Conservation (phyloP, 352 stramenopile species). For the Chrysophaeum taylorii region DNA sequence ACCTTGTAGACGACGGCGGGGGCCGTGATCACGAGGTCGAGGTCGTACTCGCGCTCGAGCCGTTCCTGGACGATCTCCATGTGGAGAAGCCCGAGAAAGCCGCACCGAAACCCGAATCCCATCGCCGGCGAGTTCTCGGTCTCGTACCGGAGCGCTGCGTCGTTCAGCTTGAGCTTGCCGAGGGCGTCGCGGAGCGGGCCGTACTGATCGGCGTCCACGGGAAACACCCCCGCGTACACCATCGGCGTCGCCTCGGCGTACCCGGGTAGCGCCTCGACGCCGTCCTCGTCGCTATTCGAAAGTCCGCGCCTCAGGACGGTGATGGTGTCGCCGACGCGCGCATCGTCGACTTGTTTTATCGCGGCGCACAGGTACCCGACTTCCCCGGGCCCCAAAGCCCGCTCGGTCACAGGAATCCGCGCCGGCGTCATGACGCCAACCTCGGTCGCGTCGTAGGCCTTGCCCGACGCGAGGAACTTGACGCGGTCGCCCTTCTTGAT, state of each 20-base stretch:
- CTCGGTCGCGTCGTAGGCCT: slow-evolving; percentile 57
- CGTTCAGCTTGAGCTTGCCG: slow-evolving; percentile 94
- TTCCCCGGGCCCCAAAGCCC: slow-evolving; percentile 63
- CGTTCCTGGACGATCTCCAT: slow-evolving; percentile 98
- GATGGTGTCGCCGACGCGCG: slow-evolving; percentile 80
- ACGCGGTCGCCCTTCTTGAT: slow-evolving; percentile 55
- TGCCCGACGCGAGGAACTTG: slow-evolving; percentile 41
- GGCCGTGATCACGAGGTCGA: slow-evolving; percentile 94
- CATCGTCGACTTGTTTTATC: slow-evolving; percentile 92
- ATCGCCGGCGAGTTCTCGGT: slow-evolving; percentile 84
- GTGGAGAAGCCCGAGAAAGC: slow-evolving; percentile 95
- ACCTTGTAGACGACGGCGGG: slow-evolving; percentile 92
- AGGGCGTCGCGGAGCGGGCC: slow-evolving; percentile 87
- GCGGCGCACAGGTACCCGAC: slow-evolving; percentile 92
- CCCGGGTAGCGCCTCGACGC: slow-evolving; percentile 44
- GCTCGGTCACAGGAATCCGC: slow-evolving; percentile 45
- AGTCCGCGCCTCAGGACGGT: slow-evolving; percentile 25
- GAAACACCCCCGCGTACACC: slow-evolving; percentile 97
- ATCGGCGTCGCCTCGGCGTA: slow-evolving; percentile 73
- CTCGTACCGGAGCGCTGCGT: slow-evolving; percentile 87
- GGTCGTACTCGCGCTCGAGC: slow-evolving; percentile 90
- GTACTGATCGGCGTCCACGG: slow-evolving; percentile 92
- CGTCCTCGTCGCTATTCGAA: slow-evolving; percentile 31
- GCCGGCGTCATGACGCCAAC: slow-evolving; percentile 62
- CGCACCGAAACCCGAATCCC: slow-evolving; percentile 81